These are phyloP conservation scores for Actinomucor elegans DNA, from an alignment of 371 early-diverging fungal species.

Conservation along the genomic window DNA sequence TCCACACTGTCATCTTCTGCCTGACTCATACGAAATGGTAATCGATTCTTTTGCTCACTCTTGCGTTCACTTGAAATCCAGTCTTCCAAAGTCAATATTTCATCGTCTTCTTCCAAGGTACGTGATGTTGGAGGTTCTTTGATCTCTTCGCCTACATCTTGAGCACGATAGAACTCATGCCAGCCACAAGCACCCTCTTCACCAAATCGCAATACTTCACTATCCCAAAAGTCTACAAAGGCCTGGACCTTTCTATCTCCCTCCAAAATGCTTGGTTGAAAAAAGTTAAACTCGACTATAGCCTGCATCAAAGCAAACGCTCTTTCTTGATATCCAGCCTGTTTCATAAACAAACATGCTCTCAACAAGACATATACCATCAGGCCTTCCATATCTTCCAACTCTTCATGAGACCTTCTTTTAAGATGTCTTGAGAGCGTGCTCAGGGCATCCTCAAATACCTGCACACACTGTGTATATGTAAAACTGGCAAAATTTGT, in stretches of 20 bases:
- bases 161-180: constrained; percentile 31
- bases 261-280: constrained; percentile 47
- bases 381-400: constrained; percentile 52
- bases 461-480: constrained; percentile 58
- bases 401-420: constrained; percentile 10
- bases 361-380: constrained; percentile 67
- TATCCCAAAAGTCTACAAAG: constrained; percentile 79
- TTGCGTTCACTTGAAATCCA: constrained; percentile 8
- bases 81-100: constrained; percentile 2
- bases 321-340: constrained; percentile 74
- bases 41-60: constrained; percentile 20
- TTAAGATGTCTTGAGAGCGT: constrained; percentile 23
- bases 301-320: constrained; percentile 72
- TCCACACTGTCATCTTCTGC: constrained; percentile 31
- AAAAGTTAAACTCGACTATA: constrained; percentile 70
- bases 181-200: constrained; percentile 72
- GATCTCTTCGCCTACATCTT: constrained; percentile 17
- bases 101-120: constrained; percentile 17
- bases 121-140: neutral
- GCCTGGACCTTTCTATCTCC: constrained; percentile 53
- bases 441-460: constrained; percentile 65
- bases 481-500: constrained; percentile 72
- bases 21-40: constrained; percentile 32
- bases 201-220: constrained; percentile 74
- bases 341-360: constrained; percentile 62